Conservation (phyloP, 2,329 filamentous ascomycete genomes). For the Calonectria multiphialidica region DNA sequence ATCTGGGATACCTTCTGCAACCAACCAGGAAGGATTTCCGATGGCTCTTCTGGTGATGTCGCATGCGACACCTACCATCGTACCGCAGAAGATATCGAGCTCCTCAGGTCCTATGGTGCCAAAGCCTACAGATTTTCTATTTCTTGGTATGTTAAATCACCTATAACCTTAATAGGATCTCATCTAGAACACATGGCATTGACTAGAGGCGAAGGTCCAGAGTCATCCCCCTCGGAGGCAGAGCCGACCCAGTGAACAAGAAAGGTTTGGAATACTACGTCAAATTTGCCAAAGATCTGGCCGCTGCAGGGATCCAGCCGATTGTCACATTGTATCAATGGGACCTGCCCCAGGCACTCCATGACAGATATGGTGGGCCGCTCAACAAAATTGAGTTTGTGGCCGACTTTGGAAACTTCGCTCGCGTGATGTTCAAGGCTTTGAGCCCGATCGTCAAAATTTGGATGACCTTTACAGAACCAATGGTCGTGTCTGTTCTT, state of each 20-base stretch:
- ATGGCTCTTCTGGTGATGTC: constrained; percentile 78
- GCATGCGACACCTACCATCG: constrained; percentile 92
- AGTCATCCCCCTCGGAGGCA: constrained; percentile 85
- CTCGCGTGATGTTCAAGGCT: constrained; percentile 79
- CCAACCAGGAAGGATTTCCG: constrained; percentile 84
- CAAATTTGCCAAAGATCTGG: constrained; percentile 82
- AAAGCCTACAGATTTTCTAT: constrained; percentile 87
- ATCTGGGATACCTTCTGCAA: constrained; percentile 92
- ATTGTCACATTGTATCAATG: constrained; percentile 90
- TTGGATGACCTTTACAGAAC: constrained; percentile 94
- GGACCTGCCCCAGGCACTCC: constrained; percentile 84
- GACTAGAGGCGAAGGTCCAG: constrained; percentile 64
- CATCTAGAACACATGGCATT: not conserved
- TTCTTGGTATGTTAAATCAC: constrained; percentile 68
- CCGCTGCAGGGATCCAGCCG: constrained; percentile 80
- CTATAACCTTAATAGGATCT: not conserved
- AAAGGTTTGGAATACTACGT: constrained; percentile 82
- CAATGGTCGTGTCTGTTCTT: constrained; percentile 85
- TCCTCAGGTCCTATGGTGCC: constrained; percentile 80
- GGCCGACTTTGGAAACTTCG: constrained; percentile 83
- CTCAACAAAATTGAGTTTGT: constrained; percentile 86
- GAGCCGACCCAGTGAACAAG: constrained; percentile 84
- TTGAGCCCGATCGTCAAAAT: constrained; percentile 81
- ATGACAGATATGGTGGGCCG: constrained; percentile 85
- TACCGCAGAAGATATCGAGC: constrained; percentile 79